These are phyloP conservation scores for Apiotrichum porosum DNA, from an alignment of 1,284 basidiomycete species.

Conservation along the genomic window DNA sequence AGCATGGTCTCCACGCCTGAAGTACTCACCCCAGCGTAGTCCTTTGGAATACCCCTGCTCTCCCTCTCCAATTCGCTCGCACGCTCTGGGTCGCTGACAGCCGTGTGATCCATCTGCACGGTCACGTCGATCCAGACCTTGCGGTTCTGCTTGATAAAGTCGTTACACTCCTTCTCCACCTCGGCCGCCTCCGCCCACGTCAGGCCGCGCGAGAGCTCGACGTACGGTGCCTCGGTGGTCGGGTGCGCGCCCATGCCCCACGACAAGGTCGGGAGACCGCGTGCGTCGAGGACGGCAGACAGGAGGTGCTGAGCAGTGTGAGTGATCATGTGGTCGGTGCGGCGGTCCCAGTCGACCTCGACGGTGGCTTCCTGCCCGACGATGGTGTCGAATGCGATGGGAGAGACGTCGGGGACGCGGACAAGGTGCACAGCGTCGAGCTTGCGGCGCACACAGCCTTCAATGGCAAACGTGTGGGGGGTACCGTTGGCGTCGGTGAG, in stretches of 20 bases:
- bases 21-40: slow-evolving; percentile 43
- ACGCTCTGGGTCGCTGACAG: neutral
- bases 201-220: slow-evolving; percentile 69
- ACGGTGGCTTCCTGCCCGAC: slow-evolving; percentile 57
- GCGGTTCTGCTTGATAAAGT: slow-evolving; percentile 49
- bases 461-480: slow-evolving; percentile 58
- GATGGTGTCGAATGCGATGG: slow-evolving; percentile 47
- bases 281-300: slow-evolving; percentile 70
- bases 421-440: slow-evolving; percentile 75
- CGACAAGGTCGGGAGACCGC: slow-evolving; percentile 70
- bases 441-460: slow-evolving; percentile 65
- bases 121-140: slow-evolving; percentile 39
- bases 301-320: slow-evolving; percentile 79
- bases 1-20: no score
- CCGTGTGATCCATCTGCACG: slow-evolving; percentile 21
- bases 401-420: slow-evolving; percentile 41
- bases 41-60: slow-evolving; percentile 60
- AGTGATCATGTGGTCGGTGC: slow-evolving; percentile 78
- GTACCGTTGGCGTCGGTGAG: slow-evolving; percentile 35
- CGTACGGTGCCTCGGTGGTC: slow-evolving; percentile 66
- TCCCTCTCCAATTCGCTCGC: slow-evolving; percentile 54
- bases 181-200: slow-evolving; percentile 59
- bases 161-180: slow-evolving; percentile 65
- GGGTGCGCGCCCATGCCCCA: slow-evolving; percentile 56
- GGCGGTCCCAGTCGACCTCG: slow-evolving; percentile 61